A percentile compares a stretch with the other conserved stretches of the same genome.
Evolutionary conservation across 352 stramenopile genomes (phyloP).

Genomic region (Blastocystis sp.): DNA sequence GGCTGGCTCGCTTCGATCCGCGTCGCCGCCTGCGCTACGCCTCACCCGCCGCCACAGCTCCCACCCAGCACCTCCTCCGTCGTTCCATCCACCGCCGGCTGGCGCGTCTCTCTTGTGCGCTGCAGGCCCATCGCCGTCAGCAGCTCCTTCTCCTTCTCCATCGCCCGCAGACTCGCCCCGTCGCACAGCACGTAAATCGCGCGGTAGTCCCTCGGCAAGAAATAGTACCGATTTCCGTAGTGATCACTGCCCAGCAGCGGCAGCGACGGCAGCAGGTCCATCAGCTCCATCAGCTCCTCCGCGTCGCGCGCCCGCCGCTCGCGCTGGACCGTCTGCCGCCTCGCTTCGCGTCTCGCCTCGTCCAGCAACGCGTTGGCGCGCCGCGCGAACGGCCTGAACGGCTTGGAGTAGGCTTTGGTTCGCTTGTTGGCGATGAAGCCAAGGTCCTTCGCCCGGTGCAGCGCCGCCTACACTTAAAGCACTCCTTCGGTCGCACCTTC

Average conservation of each 20-base stretch:
- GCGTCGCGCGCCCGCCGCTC: background rate
- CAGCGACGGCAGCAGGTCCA: background rate
- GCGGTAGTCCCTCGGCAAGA: conserved; percentile 23
- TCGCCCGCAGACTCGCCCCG: too few relatives aligned
- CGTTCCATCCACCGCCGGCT: background rate
- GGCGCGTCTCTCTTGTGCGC: background rate
- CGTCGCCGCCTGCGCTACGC: background rate
- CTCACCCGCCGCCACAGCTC: background rate
- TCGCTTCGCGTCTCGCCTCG: too few relatives aligned
- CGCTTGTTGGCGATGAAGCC: background rate
- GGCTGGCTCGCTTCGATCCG: background rate
- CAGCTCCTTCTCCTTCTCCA: background rate
- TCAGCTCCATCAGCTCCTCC: background rate
- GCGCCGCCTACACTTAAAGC: background rate
- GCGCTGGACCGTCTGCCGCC: background rate
- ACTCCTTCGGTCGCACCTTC: background rate
- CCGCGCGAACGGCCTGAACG: background rate
- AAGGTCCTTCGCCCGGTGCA: background rate
- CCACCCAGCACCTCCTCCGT: background rate
- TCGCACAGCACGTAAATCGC: background rate
- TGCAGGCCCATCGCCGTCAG: background rate
- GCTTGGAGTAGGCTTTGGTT: background rate
- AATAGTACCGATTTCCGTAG: background rate
- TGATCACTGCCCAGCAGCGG: background rate
- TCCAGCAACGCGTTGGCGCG: background rate